Evolutionary conservation across 495 filamentous ascomycete species (phyloP), one percentile per base, ranked within the genome.

Genomic region (Xylaria intraflava): DNA sequence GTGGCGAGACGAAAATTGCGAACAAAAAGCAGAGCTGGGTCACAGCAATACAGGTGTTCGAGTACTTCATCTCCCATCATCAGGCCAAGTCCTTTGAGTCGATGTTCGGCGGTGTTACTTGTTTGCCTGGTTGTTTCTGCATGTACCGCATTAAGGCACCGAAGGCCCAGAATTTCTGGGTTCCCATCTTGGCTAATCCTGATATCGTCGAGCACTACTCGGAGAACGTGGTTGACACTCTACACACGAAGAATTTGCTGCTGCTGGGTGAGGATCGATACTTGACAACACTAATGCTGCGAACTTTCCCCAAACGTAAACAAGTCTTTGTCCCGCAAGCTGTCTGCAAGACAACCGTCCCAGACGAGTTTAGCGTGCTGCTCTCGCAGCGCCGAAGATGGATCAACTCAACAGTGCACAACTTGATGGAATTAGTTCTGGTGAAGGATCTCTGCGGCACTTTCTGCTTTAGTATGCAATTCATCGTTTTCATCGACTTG

Each of bases 381-480:
- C 78, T 99, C 11, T 95, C 90, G 3, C 94, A 99, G 67, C 85
- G 94, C 26, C 83, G 94, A 65, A 81, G 94, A 62, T 99, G 94
- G 94, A 99, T 99, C 72, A 99, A 99, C 81, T 95, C 89, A 70
- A 99, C 94, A 1, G 88, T 99, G 33, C 94, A 99, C 74, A 99
- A 99, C 61, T 76, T 97, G 39, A 95, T 99, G 84, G 94, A 99
- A 69, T 81, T 99, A 17, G 87, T 96, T 24, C 81, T 97, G 6
- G 94, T 99, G 23, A 80, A 90, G 46, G 94, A 99, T 74, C 80
- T 99, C 5, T 99, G 94, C 65, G 94, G 94, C 44, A 99, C 94
- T 0, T 99, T 99, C 74, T 99, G 94, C 78, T 99, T 99, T 77
- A 94, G 88, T 72, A 99, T 99, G 94, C 94, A 99, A 68, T 97